These are phyloP conservation scores for Neocatenulostroma microsporum DNA, from an alignment of 2,329 filamentous ascomycete species.

Conservation along the genomic window DNA sequence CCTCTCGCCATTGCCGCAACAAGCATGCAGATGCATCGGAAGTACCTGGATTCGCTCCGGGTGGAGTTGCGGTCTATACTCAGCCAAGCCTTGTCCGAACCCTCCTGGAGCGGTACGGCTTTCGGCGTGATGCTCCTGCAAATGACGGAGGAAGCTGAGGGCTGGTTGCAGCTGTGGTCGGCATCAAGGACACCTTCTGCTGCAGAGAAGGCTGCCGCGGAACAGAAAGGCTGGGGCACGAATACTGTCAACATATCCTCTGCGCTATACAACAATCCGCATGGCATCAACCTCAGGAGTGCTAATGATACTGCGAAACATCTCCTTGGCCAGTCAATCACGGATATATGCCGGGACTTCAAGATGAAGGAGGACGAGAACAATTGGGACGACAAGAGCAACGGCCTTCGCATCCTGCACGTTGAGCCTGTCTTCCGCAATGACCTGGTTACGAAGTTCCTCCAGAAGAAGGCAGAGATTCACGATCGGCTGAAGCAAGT, in stretches of 20 bases:
- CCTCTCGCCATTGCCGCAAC: not conserved
- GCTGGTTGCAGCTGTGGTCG: not conserved
- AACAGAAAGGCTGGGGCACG: too few relatives aligned
- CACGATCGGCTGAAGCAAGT: constrained; percentile 2
- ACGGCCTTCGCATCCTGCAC: constrained; percentile 10
- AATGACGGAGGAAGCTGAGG: not conserved
- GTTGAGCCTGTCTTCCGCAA: constrained; percentile 14
- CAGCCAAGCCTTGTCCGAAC: not conserved
- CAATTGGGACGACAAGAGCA: not conserved
- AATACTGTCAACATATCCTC: too few relatives aligned
- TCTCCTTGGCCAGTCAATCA: constrained; percentile 11
- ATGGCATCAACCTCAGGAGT: constrained; percentile 7
- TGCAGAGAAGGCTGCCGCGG: too few relatives aligned
- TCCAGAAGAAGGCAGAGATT: constrained; percentile 4
- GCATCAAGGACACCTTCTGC: not conserved
- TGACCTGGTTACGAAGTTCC: constrained; percentile 10
- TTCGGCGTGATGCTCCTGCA: not conserved
- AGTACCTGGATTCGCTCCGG: not conserved
- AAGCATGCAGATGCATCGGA: not conserved
- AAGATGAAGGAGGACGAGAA: too few relatives aligned
- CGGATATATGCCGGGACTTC: constrained; percentile 9
- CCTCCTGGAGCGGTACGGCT: not conserved
- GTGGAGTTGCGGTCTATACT: not conserved
- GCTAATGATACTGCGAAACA: constrained; percentile 10
- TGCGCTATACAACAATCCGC: too few relatives aligned